These are phyloP conservation scores for Silene noctiflora DNA, from an alignment of 179 eudicot genomes.

Conservation along the genomic window DNA sequence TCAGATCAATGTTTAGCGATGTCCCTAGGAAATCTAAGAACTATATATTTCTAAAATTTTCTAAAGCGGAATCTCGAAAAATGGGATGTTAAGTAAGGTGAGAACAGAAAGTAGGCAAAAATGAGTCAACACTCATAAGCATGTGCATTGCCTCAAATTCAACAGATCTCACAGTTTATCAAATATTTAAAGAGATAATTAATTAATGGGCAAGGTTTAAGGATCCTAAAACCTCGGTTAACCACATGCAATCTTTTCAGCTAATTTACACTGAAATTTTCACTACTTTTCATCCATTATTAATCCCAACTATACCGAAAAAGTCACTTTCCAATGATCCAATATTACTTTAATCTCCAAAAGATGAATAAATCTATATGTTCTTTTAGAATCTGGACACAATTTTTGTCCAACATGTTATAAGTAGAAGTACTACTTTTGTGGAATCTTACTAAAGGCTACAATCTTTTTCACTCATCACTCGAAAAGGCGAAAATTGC, in stretches of 20 bases:
- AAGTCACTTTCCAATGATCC: background rate
- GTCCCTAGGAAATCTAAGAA: background rate
- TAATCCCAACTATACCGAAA: background rate
- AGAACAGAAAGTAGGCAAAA: constrained; percentile 29
- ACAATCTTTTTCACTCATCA: background rate
- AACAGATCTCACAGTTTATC: constrained; percentile 20
- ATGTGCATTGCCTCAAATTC: constrained; percentile 34
- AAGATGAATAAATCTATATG: background rate
- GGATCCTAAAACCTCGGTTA: constrained; percentile 39
- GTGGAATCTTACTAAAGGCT: constrained; percentile 21
- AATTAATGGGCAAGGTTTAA: constrained; percentile 23
- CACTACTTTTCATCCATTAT: too few species aligned
- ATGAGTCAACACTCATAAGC: constrained; percentile 38
- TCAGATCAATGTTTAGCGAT: background rate
- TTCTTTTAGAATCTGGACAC: constrained; percentile 15
- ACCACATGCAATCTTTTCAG: constrained; percentile 32
- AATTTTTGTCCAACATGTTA: background rate
- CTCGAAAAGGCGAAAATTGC: background rate
- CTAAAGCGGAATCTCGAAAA: constrained; percentile 17
- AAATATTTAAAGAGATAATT: constrained; percentile 15
- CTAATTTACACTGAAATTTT: background rate
- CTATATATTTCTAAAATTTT: background rate
- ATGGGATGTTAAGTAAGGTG: constrained; percentile 15
- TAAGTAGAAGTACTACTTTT: background rate
- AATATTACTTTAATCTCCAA: background rate